Percentiles rank a stretch among this genome's conserved stretches.
phyloP scores from a whole-genome alignment of 441 rosid genomes.

The Populus hybrid region DNA sequence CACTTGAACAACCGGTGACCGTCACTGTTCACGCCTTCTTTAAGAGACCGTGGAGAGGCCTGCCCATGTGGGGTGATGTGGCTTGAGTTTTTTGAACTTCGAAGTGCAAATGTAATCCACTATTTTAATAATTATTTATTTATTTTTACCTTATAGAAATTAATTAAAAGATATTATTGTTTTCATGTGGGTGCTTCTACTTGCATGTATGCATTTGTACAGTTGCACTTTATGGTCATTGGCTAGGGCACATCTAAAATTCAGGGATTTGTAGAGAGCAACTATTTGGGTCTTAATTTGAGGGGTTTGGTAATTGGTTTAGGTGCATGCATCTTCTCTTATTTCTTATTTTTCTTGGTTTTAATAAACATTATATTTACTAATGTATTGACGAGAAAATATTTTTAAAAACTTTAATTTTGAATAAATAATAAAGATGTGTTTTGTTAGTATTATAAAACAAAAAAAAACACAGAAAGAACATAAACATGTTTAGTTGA shows the following conservation, averaged over 20 bases:
- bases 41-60: conserved; percentile 19
- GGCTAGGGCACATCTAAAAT: too few species aligned
- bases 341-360: neutral
- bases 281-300: conserved; percentile 11
- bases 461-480: too few species aligned
- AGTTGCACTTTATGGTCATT: neutral
- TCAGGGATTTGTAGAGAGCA: conserved; percentile 2
- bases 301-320: conserved; percentile 17
- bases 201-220: neutral
- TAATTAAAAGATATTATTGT: too few species aligned
- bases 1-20: conserved; percentile 28
- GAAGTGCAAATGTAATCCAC: neutral
- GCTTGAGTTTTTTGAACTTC: conserved; percentile 1
- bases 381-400: neutral
- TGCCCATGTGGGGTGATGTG: conserved; percentile 35
- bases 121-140: too few species aligned
- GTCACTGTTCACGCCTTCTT: conserved; percentile 36
- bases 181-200: too few species aligned
- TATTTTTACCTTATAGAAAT: too few species aligned
- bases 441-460: too few species aligned
- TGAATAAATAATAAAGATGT: too few species aligned
- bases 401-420: neutral
- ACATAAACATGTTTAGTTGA: too few species aligned
- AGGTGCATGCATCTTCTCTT: conserved; percentile 7
- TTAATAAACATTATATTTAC: neutral